Evolutionary conservation across 1,284 basidiomycete genomes (phyloP).

Genomic region (Microbotryum silenes-acaulis): DNA sequence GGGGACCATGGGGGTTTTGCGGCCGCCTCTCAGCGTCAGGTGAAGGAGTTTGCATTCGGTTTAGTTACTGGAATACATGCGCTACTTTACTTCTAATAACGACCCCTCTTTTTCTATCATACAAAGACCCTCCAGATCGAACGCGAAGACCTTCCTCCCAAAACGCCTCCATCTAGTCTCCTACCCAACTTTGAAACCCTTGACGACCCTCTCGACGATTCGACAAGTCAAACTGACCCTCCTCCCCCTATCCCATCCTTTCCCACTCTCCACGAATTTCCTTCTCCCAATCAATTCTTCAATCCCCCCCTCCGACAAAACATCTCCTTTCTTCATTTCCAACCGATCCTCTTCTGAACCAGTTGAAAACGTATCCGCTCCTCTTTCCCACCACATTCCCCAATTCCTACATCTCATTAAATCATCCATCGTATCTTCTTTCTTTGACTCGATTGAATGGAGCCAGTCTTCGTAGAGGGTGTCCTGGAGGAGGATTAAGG

Average conservation of each 20-base stretch:
- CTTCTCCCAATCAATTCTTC: constrained; percentile 38
- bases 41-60: too few relatives aligned
- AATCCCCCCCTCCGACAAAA: constrained; percentile 44
- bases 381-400: constrained; percentile 43
- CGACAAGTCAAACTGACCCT: constrained; percentile 81
- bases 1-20: too few relatives aligned
- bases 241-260: constrained; percentile 50
- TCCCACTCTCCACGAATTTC: constrained; percentile 10
- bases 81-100: too few relatives aligned
- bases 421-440: constrained; percentile 3
- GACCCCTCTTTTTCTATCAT: too few relatives aligned
- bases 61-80: too few relatives aligned
- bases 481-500: constrained; percentile 65
- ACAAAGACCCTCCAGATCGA: too few relatives aligned
- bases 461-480: constrained; percentile 61
- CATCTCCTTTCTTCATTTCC: constrained; percentile 44
- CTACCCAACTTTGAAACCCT: constrained; percentile 12
- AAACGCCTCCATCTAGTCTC: too few relatives aligned
- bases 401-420: constrained; percentile 38
- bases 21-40: too few relatives aligned
- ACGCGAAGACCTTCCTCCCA: too few relatives aligned
- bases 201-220: constrained; percentile 60
- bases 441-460: constrained; percentile 58
- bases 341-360: constrained; percentile 43
- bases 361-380: constrained; percentile 39